A percentile compares a stretch with the other conserved stretches of the same genome.
Conservation (phyloP, 441 rosid species). For the Populus tomentosa region DNA sequence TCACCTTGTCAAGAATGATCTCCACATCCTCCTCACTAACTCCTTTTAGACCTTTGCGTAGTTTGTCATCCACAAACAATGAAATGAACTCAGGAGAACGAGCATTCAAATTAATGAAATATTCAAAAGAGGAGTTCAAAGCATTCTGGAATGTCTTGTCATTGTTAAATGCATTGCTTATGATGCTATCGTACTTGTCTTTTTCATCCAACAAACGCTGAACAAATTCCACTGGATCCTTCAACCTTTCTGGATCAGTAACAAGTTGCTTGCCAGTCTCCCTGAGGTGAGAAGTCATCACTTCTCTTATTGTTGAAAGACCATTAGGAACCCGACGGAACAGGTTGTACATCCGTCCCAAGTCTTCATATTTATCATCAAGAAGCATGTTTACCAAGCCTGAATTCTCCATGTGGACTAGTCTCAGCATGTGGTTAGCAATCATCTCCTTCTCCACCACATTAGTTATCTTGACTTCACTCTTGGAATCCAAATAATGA, state of each 20-base stretch:
- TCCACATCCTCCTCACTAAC: conserved; percentile 90
- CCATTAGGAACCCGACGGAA: conserved; percentile 87
- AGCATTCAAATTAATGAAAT: conserved; percentile 78
- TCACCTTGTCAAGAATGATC: conserved; percentile 86
- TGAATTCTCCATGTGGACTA: conserved; percentile 96
- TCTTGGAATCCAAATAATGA: conserved; percentile 82
- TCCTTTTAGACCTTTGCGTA: conserved; percentile 84
- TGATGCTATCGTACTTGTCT: conserved; percentile 81
- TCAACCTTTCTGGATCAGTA: conserved; percentile 83
- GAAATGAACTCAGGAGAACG: conserved; percentile 95
- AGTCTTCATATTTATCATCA: conserved; percentile 78
- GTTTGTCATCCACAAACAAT: conserved; percentile 88
- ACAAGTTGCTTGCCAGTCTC: conserved; percentile 92
- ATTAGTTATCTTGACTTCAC: conserved; percentile 82
- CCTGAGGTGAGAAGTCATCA: conserved; percentile 89
- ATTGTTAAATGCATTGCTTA: conserved; percentile 62
- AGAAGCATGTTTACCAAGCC: conserved; percentile 94
- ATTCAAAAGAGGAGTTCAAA: conserved; percentile 83
- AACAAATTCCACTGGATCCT: conserved; percentile 94
- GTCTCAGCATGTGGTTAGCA: conserved; percentile 87
- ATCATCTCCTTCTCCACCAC: conserved; percentile 98
- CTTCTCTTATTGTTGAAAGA: conserved; percentile 68
- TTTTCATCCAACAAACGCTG: conserved; percentile 88
- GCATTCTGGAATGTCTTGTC: conserved; percentile 97
- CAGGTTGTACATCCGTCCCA: conserved; percentile 86